Percentiles rank a stretch among this genome's conserved stretches.
Conservation (phyloP, 768 basidiomycete genomes). For the Grammothele lineata region DNA sequence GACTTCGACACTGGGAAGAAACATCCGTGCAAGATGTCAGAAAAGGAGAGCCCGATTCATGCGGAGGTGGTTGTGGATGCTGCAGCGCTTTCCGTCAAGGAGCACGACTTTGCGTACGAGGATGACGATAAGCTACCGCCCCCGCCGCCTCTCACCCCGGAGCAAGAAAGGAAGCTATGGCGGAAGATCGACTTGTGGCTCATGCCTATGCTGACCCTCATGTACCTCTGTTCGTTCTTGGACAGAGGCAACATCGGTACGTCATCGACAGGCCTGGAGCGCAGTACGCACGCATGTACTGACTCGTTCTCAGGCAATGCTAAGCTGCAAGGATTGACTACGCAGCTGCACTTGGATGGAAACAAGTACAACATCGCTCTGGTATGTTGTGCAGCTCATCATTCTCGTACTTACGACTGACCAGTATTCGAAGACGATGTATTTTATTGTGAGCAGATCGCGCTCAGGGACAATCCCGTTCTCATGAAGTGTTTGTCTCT, state of each 20-base stretch:
- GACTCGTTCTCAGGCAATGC: conserved; percentile 20
- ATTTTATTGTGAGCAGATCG: conserved; percentile 61
- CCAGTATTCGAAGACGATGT: conserved; percentile 49
- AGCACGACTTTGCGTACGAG: no score
- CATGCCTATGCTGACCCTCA: conserved; percentile 26
- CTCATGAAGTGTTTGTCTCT: neutral
- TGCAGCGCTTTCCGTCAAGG: no score
- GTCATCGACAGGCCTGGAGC: conserved; percentile 11
- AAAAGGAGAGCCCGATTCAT: no score
- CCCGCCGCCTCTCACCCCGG: conserved; percentile 15
- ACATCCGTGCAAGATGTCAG: no score
- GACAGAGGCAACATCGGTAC: conserved; percentile 23
- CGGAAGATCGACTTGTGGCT: conserved; percentile 28
- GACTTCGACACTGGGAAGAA: no score
- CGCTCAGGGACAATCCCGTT: neutral
- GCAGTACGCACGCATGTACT: neutral
- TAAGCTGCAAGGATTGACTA: conserved; percentile 43
- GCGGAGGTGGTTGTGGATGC: neutral
- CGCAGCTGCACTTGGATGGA: conserved; percentile 51
- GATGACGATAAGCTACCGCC: no score
- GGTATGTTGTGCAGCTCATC: conserved; percentile 30
- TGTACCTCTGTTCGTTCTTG: conserved; percentile 30
- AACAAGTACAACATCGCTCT: conserved; percentile 65
- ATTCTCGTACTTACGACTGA: neutral
- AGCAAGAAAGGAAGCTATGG: conserved; percentile 40